Evolutionary conservation across 495 filamentous ascomycete species (phyloP).

Genomic region (Penicillium chermesinum): DNA sequence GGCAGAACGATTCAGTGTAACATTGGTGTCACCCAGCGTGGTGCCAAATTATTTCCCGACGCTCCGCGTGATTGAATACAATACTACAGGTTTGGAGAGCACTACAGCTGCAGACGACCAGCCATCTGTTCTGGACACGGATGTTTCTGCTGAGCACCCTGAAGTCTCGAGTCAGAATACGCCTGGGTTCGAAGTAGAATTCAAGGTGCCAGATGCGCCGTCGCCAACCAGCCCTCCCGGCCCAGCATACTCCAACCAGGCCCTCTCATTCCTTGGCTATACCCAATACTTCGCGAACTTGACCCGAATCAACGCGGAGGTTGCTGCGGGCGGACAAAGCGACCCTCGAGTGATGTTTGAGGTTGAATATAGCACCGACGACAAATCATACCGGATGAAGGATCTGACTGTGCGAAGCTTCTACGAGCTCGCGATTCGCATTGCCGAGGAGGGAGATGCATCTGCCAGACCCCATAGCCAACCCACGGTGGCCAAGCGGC

Average conservation of each 20-base stretch:
- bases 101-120: slow-evolving; percentile 32
- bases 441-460: slow-evolving; percentile 47
- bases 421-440: slow-evolving; percentile 70
- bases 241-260: slow-evolving; percentile 85
- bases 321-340: slow-evolving; percentile 24
- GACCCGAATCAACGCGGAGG: slow-evolving; percentile 73
- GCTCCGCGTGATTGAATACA: slow-evolving; percentile 85
- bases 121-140: neutral
- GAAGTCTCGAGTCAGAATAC: slow-evolving; percentile 45
- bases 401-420: slow-evolving; percentile 85
- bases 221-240: slow-evolving; percentile 71
- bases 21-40: slow-evolving; percentile 75
- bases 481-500: slow-evolving; percentile 43
- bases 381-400: slow-evolving; percentile 66
- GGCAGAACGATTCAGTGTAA: slow-evolving; percentile 79
- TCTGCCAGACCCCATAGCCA: no score
- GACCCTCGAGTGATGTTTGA: slow-evolving; percentile 67
- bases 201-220: slow-evolving; percentile 66
- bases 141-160: neutral
- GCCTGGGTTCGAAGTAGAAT: no score
- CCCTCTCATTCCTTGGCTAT: slow-evolving; percentile 68
- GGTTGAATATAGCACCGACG: slow-evolving; percentile 80
- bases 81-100: slow-evolving; percentile 72
- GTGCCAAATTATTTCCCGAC: slow-evolving; percentile 93
- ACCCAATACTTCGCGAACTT: slow-evolving; percentile 94